Evolutionary conservation across 495 filamentous ascomycete species (phyloP).

Genomic region (Hyaloscypha hepaticicola): DNA sequence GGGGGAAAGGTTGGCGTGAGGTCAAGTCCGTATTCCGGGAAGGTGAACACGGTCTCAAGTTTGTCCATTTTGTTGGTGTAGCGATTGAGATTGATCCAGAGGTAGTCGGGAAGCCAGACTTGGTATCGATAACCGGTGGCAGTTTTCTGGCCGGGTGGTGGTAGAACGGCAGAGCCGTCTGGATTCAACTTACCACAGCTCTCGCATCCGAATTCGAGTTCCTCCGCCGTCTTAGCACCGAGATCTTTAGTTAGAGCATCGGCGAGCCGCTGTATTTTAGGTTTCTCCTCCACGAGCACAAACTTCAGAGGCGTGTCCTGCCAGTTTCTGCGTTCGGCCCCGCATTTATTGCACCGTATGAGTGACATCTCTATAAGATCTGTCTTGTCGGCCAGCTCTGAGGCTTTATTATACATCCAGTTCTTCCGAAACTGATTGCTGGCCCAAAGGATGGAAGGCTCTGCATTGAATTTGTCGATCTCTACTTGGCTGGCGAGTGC

Average conservation of each 20-base stretch:
- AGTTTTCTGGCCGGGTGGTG: background rate
- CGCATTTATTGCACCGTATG: background rate
- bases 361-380: background rate
- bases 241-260: background rate
- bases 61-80: background rate
- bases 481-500: background rate
- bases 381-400: background rate
- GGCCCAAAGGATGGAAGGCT: background rate
- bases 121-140: background rate
- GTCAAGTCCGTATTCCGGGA: slow-evolving; percentile 32
- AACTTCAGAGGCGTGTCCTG: background rate
- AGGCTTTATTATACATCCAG: background rate
- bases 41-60: slow-evolving; percentile 22
- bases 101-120: slow-evolving; percentile 8
- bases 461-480: background rate
- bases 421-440: background rate
- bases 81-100: slow-evolving; percentile 11
- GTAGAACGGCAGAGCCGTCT: background rate
- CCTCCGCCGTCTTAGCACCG: background rate
- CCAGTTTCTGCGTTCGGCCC: background rate
- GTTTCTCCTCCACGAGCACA: background rate
- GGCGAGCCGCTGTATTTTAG: background rate
- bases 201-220: slow-evolving; percentile 7
- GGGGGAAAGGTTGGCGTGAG: background rate
- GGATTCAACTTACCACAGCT: background rate